phyloP scores from a whole-genome alignment of 495 filamentous ascomycete species.

The Astrothelium subdiscretum region DNA sequence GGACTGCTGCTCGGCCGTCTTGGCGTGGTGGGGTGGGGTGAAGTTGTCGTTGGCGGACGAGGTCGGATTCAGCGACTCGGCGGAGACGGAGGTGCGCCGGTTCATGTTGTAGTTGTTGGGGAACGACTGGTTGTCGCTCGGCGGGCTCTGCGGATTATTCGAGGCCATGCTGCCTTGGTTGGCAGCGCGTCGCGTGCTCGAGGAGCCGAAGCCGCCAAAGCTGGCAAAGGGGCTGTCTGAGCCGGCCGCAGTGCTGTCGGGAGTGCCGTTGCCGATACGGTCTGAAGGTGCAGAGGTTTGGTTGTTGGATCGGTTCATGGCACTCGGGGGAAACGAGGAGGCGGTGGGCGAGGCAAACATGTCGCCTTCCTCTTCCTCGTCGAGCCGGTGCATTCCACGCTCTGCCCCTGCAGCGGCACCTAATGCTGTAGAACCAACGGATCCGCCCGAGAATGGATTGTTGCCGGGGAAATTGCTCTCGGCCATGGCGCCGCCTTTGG shows the following conservation, averaged over 20 bases:
- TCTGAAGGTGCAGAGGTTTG: slow-evolving; percentile 2
- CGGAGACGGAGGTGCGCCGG: slow-evolving; percentile 90
- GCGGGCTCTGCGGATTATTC: background rate
- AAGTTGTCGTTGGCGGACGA: slow-evolving; percentile 76
- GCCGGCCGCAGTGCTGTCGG: background rate
- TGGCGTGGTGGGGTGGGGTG: slow-evolving; percentile 73
- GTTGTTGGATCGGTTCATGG: slow-evolving; percentile 15
- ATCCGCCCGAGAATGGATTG: slow-evolving; percentile 36
- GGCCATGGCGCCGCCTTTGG: slow-evolving; percentile 39
- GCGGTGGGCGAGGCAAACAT: slow-evolving; percentile 48
- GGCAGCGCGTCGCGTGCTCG: slow-evolving; percentile 3
- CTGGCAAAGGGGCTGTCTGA: slow-evolving; percentile 23
- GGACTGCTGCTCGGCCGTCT: slow-evolving; percentile 65
- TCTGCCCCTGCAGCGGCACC: slow-evolving; percentile 13
- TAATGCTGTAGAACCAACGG: slow-evolving; percentile 2
- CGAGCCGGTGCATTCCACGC: slow-evolving; percentile 39
- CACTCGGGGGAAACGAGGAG: slow-evolving; percentile 34
- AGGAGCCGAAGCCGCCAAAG: slow-evolving; percentile 20
- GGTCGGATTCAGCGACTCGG: slow-evolving; percentile 86
- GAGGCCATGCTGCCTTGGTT: background rate
- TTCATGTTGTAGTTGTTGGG: slow-evolving; percentile 88
- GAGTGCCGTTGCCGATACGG: background rate
- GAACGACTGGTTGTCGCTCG: slow-evolving; percentile 50
- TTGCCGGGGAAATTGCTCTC: slow-evolving; percentile 44
- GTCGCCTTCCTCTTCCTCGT: slow-evolving; percentile 54